Conservation (phyloP, 345 rosid genomes). For the Pugionium dolabratum region DNA sequence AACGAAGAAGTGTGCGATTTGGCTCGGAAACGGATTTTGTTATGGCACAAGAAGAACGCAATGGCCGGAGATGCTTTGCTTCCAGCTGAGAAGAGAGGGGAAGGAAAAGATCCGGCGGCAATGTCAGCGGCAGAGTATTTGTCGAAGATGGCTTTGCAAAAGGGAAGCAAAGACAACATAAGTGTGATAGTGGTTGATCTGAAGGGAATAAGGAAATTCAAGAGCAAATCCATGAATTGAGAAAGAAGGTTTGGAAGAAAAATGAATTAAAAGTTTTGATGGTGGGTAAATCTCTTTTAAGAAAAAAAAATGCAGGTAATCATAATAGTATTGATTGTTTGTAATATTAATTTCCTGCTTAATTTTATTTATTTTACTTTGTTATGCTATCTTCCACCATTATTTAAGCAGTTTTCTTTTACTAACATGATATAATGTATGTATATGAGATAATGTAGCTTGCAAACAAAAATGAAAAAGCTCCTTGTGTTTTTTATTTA, state of each 20-base stretch:
- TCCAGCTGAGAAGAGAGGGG: constrained; percentile 43
- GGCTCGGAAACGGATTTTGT: constrained; percentile 60
- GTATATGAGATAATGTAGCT: background rate
- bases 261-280: constrained; percentile 25
- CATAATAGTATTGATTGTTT: constrained; percentile 30
- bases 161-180: constrained; percentile 85
- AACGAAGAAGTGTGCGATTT: constrained; percentile 67
- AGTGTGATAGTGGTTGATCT: constrained; percentile 71
- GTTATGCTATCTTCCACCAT: constrained; percentile 15
- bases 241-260: constrained; percentile 28
- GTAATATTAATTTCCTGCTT: constrained; percentile 29
- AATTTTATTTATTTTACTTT: constrained; percentile 6
- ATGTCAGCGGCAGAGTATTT: constrained; percentile 76
- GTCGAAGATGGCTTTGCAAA: constrained; percentile 61
- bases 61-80: constrained; percentile 38
- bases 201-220: constrained; percentile 64
- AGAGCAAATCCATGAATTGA: constrained; percentile 43
- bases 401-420: constrained; percentile 15
- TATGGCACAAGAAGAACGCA: constrained; percentile 59
- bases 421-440: constrained; percentile 31
- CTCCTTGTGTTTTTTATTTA: constrained; percentile 14
- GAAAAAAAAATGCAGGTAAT: constrained; percentile 15
- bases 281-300: constrained; percentile 32
- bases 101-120: constrained; percentile 60
- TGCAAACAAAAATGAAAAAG: constrained; percentile 11